Percentiles rank a stretch among this genome's conserved stretches.
phyloP scores from a whole-genome alignment of 768 basidiomycete species.

The Kwoniella bestiolae region DNA sequence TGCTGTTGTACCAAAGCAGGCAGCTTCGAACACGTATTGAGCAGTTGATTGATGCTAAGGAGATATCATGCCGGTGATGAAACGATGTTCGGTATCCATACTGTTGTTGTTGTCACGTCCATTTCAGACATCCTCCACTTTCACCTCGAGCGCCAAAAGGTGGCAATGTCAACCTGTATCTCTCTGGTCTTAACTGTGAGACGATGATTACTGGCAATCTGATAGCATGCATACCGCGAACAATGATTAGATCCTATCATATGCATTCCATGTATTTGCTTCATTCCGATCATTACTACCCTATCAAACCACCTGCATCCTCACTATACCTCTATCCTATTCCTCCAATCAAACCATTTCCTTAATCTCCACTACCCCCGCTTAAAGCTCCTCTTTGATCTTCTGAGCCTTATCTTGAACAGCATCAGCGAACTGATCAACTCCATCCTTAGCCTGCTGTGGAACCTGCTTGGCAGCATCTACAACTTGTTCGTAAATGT shows the following conservation, averaged over 20 bases:
- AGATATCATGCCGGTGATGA: not conserved
- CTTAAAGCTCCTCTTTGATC: conserved; percentile 45
- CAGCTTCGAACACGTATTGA: not conserved
- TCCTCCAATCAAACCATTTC: not conserved
- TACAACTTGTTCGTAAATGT: conserved; percentile 41
- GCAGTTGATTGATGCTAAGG: not conserved
- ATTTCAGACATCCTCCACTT: conserved; percentile 1
- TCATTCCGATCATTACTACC: not conserved
- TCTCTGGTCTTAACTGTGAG: no score
- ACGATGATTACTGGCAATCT: no score
- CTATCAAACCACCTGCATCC: not conserved
- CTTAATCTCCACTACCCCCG: not conserved
- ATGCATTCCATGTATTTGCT: not conserved
- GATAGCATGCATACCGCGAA: no score
- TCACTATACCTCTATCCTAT: not conserved
- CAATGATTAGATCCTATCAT: not conserved
- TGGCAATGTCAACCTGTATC: no score
- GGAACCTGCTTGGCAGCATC: conserved; percentile 56
- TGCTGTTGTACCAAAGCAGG: not conserved
- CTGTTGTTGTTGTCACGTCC: not conserved
- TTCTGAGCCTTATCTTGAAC: conserved; percentile 33
- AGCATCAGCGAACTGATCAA: conserved; percentile 34
- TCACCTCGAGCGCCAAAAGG: not conserved
- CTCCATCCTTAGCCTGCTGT: conserved; percentile 56
- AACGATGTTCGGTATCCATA: not conserved